Conservation (phyloP, 495 filamentous ascomycete genomes). For the Xylaria acuta region DNA sequence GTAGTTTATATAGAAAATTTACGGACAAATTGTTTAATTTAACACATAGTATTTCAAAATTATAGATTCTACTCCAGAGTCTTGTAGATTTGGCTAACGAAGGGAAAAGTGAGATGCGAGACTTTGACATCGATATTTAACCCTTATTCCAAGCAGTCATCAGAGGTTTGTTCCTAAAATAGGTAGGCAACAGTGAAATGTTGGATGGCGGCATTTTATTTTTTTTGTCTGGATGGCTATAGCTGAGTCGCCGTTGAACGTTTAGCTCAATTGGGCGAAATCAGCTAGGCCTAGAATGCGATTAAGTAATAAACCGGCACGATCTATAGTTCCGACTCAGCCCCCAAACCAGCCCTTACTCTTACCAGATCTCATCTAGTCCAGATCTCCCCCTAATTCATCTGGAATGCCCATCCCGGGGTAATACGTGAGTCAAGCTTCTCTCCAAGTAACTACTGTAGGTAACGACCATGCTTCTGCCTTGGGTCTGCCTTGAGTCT, state of each 20-base stretch:
- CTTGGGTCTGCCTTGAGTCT: conserved; percentile 18
- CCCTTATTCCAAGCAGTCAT: neutral
- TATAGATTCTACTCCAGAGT: neutral
- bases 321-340: conserved; percentile 1
- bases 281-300: neutral
- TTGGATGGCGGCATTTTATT: neutral
- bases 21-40: too few relatives aligned
- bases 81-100: neutral
- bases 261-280: neutral
- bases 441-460: neutral
- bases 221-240: neutral
- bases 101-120: neutral
- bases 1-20: too few relatives aligned
- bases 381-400: conserved; percentile 5
- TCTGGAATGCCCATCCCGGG: conserved; percentile 20
- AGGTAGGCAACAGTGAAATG: neutral
- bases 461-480: neutral
- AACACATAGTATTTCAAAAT: too few relatives aligned
- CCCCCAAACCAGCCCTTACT: neutral
- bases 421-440: conserved; percentile 6
- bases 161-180: neutral
- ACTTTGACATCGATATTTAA: neutral
- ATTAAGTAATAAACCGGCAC: neutral
- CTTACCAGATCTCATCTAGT: neutral
- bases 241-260: too few relatives aligned